These are phyloP conservation scores for Pelomyxa schiedti DNA, from an alignment of 78 protist genomes.

Conservation along the genomic window DNA sequence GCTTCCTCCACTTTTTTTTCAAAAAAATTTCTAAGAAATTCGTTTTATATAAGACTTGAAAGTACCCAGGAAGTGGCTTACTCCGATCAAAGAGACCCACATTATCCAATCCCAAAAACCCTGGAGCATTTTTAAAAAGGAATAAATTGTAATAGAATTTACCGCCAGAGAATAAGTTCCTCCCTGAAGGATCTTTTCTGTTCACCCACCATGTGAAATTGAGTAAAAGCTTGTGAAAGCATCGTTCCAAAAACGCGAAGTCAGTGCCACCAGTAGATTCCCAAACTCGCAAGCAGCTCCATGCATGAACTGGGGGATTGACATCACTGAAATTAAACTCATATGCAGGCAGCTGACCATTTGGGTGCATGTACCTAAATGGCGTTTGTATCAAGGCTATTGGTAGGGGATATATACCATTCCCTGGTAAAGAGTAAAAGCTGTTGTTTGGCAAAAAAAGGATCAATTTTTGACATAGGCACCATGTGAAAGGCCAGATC, in stretches of 20 bases:
- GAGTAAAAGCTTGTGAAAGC: conserved; percentile 57
- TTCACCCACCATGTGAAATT: conserved; percentile 77
- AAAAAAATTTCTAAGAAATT: neutral
- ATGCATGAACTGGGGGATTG: conserved; percentile 39
- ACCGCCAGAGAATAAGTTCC: conserved; percentile 53
- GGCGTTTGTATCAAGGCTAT: neutral
- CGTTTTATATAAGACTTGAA: neutral
- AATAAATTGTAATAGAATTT: conserved; percentile 19
- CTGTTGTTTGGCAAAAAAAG: conserved; percentile 57
- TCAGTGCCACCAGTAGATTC: conserved; percentile 23
- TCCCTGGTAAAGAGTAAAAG: conserved; percentile 44
- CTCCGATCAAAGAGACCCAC: conserved; percentile 60
- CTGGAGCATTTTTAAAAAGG: neutral
- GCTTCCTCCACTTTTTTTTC: conserved; percentile 2
- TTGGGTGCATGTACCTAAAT: conserved; percentile 47
- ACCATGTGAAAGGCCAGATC: conserved; percentile 62
- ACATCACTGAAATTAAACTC: conserved; percentile 59
- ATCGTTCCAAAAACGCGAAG: conserved; percentile 19
- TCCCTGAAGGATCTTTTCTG: conserved; percentile 47
- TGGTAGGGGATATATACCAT: conserved; percentile 18
- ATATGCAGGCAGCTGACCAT: conserved; percentile 60
- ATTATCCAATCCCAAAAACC: conserved; percentile 29
- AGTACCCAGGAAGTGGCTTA: conserved; percentile 7
- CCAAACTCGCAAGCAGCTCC: conserved; percentile 47
- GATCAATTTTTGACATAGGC: conserved; percentile 41